Evolutionary conservation across 2,329 filamentous ascomycete genomes (phyloP).

Genomic region (Alternaria triticimaculans): DNA sequence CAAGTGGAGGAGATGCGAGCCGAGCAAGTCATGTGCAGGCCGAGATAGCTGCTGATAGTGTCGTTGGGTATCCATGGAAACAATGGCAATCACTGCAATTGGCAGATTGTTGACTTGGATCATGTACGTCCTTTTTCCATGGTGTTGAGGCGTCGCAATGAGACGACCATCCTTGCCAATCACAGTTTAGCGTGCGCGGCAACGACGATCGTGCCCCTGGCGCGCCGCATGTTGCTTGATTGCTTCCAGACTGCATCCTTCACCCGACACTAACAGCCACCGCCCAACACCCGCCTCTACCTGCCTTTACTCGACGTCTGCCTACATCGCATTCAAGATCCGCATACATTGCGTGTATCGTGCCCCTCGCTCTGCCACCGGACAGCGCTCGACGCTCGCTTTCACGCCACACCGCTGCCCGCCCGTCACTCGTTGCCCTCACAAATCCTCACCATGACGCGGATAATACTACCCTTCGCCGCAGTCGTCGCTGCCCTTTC

Average conservation of each 20-base stretch:
- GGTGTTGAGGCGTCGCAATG: constrained; percentile 13
- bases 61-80: not conserved
- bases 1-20: not conserved
- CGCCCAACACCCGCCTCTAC: constrained; percentile 1
- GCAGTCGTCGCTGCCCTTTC: constrained; percentile 49
- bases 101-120: not conserved
- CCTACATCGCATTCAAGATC: not conserved
- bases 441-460: constrained; percentile 32
- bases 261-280: constrained; percentile 8
- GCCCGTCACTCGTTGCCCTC: constrained; percentile 25
- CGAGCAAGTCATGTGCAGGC: not conserved
- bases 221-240: constrained; percentile 28
- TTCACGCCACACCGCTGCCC: not conserved
- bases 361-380: not conserved
- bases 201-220: constrained; percentile 35
- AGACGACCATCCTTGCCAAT: constrained; percentile 24
- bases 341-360: not conserved
- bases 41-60: not conserved
- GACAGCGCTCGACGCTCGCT: not conserved
- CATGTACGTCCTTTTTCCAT: not conserved
- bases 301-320: not conserved
- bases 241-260: constrained; percentile 18
- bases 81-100: not conserved
- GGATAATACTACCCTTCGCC: constrained; percentile 33
- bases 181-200: constrained; percentile 28